Percentiles rank a stretch among this genome's conserved stretches.
Evolutionary conservation across 1,284 basidiomycete species (phyloP).

Genomic region (Ustilago esculenta): DNA sequence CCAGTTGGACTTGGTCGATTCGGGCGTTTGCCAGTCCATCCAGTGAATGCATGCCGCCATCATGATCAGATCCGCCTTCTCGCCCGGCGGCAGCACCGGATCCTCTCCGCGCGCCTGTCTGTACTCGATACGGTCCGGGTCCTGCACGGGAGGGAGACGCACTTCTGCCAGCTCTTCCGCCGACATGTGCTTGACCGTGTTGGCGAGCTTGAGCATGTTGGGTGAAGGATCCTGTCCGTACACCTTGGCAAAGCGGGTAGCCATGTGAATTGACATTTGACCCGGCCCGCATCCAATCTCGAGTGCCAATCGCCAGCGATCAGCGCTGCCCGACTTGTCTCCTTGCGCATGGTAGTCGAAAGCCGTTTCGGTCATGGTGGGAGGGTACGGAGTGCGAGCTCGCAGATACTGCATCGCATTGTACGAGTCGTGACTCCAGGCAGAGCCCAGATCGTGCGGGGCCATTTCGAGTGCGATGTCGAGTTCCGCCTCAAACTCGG

Average conservation of each 20-base stretch:
- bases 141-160: slow-evolving; percentile 18
- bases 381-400: slow-evolving; percentile 41
- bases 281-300: slow-evolving; percentile 49
- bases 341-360: slow-evolving; percentile 37
- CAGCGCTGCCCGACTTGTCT: slow-evolving; percentile 1
- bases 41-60: slow-evolving; percentile 47
- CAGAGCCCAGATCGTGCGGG: slow-evolving; percentile 33
- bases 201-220: slow-evolving; percentile 46
- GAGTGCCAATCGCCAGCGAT: slow-evolving; percentile 34
- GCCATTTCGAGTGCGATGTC: slow-evolving; percentile 43
- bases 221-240: slow-evolving; percentile 39
- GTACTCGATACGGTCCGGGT: slow-evolving; percentile 34
- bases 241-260: slow-evolving; percentile 35
- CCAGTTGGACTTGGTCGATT: slow-evolving; percentile 24
- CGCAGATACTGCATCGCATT: slow-evolving; percentile 40
- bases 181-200: slow-evolving; percentile 43
- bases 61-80: slow-evolving; percentile 45
- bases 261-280: slow-evolving; percentile 44
- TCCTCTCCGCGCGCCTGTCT: slow-evolving; percentile 29
- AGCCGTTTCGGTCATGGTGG: slow-evolving; percentile 31
- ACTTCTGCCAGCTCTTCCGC: slow-evolving; percentile 31
- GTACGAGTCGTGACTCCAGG: slow-evolving; percentile 44
- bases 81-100: slow-evolving; percentile 28
- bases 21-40: slow-evolving; percentile 40
- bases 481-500: slow-evolving; percentile 39